Evolutionary conservation across 1,139 yeast species (phyloP).

Genomic region (Scheffersomyces illinoinensis): DNA sequence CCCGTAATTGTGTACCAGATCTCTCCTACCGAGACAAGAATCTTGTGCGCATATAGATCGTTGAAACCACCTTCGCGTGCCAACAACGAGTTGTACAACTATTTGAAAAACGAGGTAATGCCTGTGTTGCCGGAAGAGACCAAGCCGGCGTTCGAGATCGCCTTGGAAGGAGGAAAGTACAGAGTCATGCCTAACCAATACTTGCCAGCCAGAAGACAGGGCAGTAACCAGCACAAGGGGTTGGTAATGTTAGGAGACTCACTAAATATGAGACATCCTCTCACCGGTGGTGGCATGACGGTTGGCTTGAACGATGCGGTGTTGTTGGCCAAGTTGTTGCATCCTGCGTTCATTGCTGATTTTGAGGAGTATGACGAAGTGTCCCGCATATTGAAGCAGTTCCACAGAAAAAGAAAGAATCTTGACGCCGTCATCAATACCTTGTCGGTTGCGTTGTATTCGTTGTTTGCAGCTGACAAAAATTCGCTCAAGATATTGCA

Average conservation of each 20-base stretch:
- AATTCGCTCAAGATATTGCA: conserved; percentile 68
- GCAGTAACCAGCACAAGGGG: conserved; percentile 63
- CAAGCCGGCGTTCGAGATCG: conserved; percentile 62
- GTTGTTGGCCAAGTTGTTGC: conserved; percentile 58
- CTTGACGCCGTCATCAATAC: conserved; percentile 87
- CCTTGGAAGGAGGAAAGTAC: conserved; percentile 48
- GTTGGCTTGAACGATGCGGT: conserved; percentile 91
- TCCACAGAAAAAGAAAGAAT: conserved; percentile 76
- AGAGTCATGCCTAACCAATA: conserved; percentile 95
- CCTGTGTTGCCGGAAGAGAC: conserved; percentile 68
- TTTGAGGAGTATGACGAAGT: conserved; percentile 60
- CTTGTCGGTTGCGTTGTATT: conserved; percentile 84
- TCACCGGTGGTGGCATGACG: conserved; percentile 99
- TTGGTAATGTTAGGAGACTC: conserved; percentile 89
- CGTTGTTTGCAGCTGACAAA: conserved; percentile 86
- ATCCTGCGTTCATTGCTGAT: conserved; percentile 56
- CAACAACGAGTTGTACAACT: conserved; percentile 58
- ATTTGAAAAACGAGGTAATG: conserved; percentile 60
- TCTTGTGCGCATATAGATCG: conserved; percentile 84
- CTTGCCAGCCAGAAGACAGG: conserved; percentile 68
- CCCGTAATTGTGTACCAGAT: conserved; percentile 90
- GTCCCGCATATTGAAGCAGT: conserved; percentile 54
- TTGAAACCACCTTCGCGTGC: conserved; percentile 68
- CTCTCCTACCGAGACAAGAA: conserved; percentile 78
- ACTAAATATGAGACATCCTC: conserved; percentile 95